These are phyloP conservation scores for Piper longum DNA, from an alignment of 164 flowering plant species.

Conservation along the genomic window DNA sequence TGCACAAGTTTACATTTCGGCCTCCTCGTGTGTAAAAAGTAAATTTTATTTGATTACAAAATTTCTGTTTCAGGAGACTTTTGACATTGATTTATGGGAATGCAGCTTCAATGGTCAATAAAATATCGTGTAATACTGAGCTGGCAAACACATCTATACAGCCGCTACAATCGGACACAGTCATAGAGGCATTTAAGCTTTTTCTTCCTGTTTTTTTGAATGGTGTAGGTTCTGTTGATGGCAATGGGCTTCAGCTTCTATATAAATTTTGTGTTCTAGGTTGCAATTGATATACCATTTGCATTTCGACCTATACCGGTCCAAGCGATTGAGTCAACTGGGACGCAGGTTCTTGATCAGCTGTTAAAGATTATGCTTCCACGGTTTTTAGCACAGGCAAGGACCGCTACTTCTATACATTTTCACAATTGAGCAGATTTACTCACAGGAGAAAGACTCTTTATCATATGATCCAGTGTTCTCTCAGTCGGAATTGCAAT, in stretches of 20 bases:
- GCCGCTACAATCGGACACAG: conserved; percentile 64
- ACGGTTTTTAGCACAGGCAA: conserved; percentile 79
- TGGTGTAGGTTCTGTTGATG: not conserved
- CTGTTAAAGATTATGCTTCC: conserved; percentile 77
- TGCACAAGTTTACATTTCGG: too few relatives aligned
- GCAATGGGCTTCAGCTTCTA: not conserved
- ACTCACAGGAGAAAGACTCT: too few relatives aligned
- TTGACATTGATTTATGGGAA: conserved; percentile 73
- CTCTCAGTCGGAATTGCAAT: not conserved
- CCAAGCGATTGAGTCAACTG: conserved; percentile 64
- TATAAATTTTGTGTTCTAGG: conserved; percentile 26
- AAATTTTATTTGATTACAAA: conserved; percentile 13
- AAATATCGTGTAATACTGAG: conserved; percentile 40
- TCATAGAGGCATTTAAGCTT: conserved; percentile 46
- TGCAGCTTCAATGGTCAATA: conserved; percentile 97
- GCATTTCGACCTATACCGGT: conserved; percentile 66
- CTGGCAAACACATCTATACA: conserved; percentile 29
- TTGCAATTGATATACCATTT: conserved; percentile 69
- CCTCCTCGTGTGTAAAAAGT: too few relatives aligned
- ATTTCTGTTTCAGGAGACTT: conserved; percentile 46
- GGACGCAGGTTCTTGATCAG: conserved; percentile 76
- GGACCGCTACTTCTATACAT: not conserved
- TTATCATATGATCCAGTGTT: too few relatives aligned
- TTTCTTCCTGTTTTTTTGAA: not conserved
- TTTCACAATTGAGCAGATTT: not conserved